Base-by-base conservation (phyloP, 1,284 basidiomycete species). In the Cystobasidium pallidum region DNA sequence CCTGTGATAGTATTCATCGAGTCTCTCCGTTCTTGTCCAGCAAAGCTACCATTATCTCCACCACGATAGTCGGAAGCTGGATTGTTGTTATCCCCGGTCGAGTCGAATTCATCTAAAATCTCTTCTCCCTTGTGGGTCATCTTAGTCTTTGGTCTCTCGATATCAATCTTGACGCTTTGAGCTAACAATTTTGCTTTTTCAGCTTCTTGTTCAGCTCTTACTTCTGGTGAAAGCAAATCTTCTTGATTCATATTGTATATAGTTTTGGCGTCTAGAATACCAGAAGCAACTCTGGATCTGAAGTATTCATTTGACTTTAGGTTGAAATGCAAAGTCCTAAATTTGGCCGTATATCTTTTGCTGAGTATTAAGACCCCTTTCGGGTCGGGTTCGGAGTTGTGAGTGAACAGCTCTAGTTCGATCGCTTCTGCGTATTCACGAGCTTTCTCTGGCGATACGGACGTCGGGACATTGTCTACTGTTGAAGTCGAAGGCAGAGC, bases 61-160 rank as follows among this genome's bases (percentile, higher is more conserved):
- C 24, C 2, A 28, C 13, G 28, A n/a, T 34, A 26, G 24, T 32
- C 24, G 4, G 21, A 17, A 54, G n/a, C 30, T 30, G 15, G 11
- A 15, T 15, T 54, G 30, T n/a, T n/a, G n/a, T n/a, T n/a, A n/a
- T n/a, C n/a, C n/a, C 26, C 52, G 30, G 24, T 24, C 26, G 45
- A 47, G 52, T 77, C 75, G 65, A 88, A 82, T 80, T 88, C 87
- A 80, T 92, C 91, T 77, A 93, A 91, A 77, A 91, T 88, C 82
- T 92, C 88, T 74, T 92, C 82, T 72, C 91, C 91, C 81, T 93
- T 93, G 83, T 92, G 91, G 24, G 91, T 93, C 74, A 91, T 89
- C 81, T 92, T 92, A 43, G 90, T 88, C 77, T 89, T 88, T 72
- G 91, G 91, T 30, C 86, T 85, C 3, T 84, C 83, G 13, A 86